These are phyloP conservation scores for Phytophthora foliorum DNA, from an alignment of 352 stramenopile species.

Conservation along the genomic window DNA sequence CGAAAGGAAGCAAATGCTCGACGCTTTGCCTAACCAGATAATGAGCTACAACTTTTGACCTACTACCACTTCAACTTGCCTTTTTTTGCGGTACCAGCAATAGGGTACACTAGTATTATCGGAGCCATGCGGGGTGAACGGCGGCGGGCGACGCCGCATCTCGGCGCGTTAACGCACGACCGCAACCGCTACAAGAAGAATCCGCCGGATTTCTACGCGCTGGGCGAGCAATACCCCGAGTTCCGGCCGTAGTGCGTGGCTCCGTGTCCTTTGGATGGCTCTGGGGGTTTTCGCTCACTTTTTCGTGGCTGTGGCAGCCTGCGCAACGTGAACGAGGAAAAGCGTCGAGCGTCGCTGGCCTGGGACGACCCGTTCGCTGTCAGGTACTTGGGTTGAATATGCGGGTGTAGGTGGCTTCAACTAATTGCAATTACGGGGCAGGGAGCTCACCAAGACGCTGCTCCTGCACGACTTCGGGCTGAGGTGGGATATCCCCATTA, in stretches of 20 bases:
- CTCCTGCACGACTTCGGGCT: slow-evolving; percentile 93
- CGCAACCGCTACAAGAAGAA: slow-evolving; percentile 81
- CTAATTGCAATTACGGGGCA: slow-evolving; percentile 46
- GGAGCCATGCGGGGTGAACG: slow-evolving; percentile 53
- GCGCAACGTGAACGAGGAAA: slow-evolving; percentile 66
- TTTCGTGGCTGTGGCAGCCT: slow-evolving; percentile 43
- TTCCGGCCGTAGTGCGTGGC: slow-evolving; percentile 73
- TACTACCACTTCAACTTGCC: not conserved
- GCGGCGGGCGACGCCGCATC: slow-evolving; percentile 65
- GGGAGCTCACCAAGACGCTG: slow-evolving; percentile 93
- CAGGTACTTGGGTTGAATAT: slow-evolving; percentile 44
- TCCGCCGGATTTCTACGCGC: slow-evolving; percentile 81
- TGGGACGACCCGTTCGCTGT: slow-evolving; percentile 86
- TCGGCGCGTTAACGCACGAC: slow-evolving; percentile 69
- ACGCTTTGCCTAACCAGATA: slow-evolving; percentile 45
- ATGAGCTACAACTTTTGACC: not conserved
- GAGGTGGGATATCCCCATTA: slow-evolving; percentile 92
- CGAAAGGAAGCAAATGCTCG: slow-evolving; percentile 52
- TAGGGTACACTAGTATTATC: slow-evolving; percentile 5
- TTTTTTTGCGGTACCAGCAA: slow-evolving; percentile 17
- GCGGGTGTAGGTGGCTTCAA: not conserved
- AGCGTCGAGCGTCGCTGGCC: slow-evolving; percentile 62
- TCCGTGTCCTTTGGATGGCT: not conserved
- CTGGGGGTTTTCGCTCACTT: not conserved
- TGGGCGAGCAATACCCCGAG: slow-evolving; percentile 65